These are phyloP conservation scores for Pterocarpus macrocarpus DNA, from an alignment of 306 rosid species.

Conservation along the genomic window DNA sequence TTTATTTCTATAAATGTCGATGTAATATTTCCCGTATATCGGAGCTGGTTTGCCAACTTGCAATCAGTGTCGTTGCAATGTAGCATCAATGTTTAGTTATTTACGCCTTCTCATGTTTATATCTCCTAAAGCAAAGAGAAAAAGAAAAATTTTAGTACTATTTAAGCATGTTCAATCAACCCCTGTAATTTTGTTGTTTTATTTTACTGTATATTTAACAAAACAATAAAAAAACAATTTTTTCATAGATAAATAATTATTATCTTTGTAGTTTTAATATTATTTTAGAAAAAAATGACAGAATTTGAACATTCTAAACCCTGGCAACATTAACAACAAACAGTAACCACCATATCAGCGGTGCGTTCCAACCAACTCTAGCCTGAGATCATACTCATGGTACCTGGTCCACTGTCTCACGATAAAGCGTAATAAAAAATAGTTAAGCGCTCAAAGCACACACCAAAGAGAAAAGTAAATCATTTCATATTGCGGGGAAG, in stretches of 20 bases:
- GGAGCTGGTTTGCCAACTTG: too few relatives aligned
- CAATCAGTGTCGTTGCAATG: too few relatives aligned
- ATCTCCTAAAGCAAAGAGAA: neutral
- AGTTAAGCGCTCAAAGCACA: slow-evolving; percentile 25
- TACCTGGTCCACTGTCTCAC: slow-evolving; percentile 20
- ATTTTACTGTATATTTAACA: neutral
- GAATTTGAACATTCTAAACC: neutral
- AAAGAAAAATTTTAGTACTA: neutral
- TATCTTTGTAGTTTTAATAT: slow-evolving; percentile 2
- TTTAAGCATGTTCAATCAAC: neutral
- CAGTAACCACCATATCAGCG: slow-evolving; percentile 21
- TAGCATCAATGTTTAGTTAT: too few relatives aligned
- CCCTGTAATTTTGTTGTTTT: neutral
- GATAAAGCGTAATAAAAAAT: neutral
- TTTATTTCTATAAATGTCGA: too few relatives aligned
- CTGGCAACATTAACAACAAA: slow-evolving; percentile 38
- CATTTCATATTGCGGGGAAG: slow-evolving; percentile 15
- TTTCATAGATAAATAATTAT: neutral
- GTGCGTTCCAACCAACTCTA: slow-evolving; percentile 22
- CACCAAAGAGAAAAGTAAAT: slow-evolving; percentile 31
- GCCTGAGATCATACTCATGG: slow-evolving; percentile 18
- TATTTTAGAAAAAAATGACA: neutral
- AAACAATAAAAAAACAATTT: neutral
- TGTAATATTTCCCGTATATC: too few relatives aligned
- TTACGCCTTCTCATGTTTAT: neutral